Base-by-base conservation (phyloP, 2,329 filamentous ascomycete genomes). In the Gliomastix tumulicola region DNA sequence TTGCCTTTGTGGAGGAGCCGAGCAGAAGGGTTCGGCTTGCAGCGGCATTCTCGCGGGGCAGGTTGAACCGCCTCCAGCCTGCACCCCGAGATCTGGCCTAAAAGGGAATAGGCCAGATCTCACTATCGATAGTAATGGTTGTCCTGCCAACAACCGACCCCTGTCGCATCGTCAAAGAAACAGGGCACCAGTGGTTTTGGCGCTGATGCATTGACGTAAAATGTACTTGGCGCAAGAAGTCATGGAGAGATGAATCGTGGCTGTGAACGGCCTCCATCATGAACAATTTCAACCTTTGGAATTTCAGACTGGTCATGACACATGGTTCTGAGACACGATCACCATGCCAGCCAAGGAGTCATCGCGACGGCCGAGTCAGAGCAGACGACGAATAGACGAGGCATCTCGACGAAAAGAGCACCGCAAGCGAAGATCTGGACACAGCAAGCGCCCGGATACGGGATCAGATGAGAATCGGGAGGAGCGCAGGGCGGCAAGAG, bases 341-440 rank as follows among this genome's bases (percentile, higher is more conserved):
- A 11, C 19, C 32, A 34, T 34, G 21, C 32, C 32, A 7, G 18
- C n/a, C n/a, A 13, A 16, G 25, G 25, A 28, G 17, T 53, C 57
- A 22, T 51, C 55, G 30, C 54, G 57, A 33, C 49, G 49, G 19
- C 48, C 53, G 34, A 47, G 52, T 34, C 54, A 51, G 36, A 45
- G 44, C 17, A 49, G 55, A 35, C 46, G 47, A 38, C 48, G 50
- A 35, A 53, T 50, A 22, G 52, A 49, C 36, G 48, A 56, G 31
- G 46, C 51, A 20, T 42, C 54, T 30, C 48, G 49, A 35, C 54
- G 55, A 40, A 57, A 59, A 41, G 57, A 56, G 17, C 57, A 62
- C 35, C 54, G 53, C 20, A 63, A 56, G 35, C 61, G 54, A 23
- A 54, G 49, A 36, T 56, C 62, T 58, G 13, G n/a, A n/a, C n/a